phyloP scores from a whole-genome alignment of 169 alveolate species.

The Plasmodium ovale region DNA sequence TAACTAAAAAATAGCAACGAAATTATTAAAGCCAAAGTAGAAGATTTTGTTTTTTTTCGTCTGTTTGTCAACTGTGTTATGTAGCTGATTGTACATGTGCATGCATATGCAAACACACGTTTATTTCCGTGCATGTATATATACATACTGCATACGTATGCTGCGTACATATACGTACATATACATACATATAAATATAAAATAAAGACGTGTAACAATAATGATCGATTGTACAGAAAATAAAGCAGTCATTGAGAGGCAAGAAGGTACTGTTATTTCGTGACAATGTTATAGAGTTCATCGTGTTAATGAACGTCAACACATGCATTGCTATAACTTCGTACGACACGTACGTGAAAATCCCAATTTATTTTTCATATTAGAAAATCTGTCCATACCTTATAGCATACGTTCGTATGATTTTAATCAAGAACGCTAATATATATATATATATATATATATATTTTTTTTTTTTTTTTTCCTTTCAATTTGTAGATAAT shows the following conservation, averaged over 20 bases:
- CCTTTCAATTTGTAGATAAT: constrained; percentile 3
- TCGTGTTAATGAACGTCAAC: no score
- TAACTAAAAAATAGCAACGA: no score
- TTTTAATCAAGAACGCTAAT: not conserved
- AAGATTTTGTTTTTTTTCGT: no score
- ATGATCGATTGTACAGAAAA: constrained; percentile 36
- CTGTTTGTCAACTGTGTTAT: no score
- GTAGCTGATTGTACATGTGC: no score
- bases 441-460: not conserved
- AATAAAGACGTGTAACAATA: not conserved
- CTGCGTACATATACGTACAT: constrained; percentile 5
- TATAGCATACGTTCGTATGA: no score
- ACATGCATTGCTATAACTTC: no score
- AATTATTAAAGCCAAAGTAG: no score
- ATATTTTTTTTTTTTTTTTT: not conserved
- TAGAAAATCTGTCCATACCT: no score
- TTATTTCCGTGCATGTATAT: not conserved
- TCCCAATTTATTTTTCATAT: no score
- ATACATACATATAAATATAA: not conserved
- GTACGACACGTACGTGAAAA: no score
- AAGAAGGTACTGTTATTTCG: constrained; percentile 16
- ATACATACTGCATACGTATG: not conserved
- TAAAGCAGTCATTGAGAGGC: not conserved
- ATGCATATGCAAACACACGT: not conserved
- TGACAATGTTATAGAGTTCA: no score